A percentile compares a stretch with the other conserved stretches of the same genome.
Evolutionary conservation across 1,139 yeast species (phyloP).

Genomic region (Yamadazyma oceani): DNA sequence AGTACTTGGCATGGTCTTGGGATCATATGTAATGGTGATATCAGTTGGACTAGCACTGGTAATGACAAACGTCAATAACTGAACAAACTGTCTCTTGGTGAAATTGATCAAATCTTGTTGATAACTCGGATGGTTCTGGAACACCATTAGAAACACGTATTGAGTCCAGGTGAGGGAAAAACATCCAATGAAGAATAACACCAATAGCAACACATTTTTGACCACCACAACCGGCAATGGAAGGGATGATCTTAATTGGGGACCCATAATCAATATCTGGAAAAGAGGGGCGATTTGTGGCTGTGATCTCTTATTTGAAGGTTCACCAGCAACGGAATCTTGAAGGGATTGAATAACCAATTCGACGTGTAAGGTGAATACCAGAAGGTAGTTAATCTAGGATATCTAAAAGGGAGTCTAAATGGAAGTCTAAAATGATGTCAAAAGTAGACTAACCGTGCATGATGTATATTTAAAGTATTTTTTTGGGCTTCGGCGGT

Average conservation of each 20-base stretch:
- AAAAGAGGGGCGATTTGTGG: neutral
- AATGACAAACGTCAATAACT: constrained; percentile 45
- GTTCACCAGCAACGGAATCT: too few species aligned
- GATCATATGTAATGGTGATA: constrained; percentile 42
- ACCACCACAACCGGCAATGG: constrained; percentile 6
- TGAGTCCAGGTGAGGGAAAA: constrained; percentile 47
- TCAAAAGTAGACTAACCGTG: too few species aligned
- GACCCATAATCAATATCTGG: neutral
- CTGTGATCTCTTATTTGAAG: too few species aligned
- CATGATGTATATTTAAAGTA: neutral
- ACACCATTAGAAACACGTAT: constrained; percentile 29
- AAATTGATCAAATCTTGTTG: constrained; percentile 39
- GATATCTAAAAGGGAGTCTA: too few species aligned
- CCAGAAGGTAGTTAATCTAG: too few species aligned
- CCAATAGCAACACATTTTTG: constrained; percentile 30
- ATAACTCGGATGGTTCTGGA: constrained; percentile 24
- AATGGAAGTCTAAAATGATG: too few species aligned
- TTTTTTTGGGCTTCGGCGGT: neutral
- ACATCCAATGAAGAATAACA: constrained; percentile 45
- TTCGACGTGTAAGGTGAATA: too few species aligned
- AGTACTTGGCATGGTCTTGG: constrained; percentile 19
- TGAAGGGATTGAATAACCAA: too few species aligned
- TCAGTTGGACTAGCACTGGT: constrained; percentile 42
- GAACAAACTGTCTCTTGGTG: constrained; percentile 53
- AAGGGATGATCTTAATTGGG: neutral